These are phyloP conservation scores for Chaetomium olivaceum DNA, from an alignment of 2,329 filamentous ascomycete genomes.

Conservation along the genomic window DNA sequence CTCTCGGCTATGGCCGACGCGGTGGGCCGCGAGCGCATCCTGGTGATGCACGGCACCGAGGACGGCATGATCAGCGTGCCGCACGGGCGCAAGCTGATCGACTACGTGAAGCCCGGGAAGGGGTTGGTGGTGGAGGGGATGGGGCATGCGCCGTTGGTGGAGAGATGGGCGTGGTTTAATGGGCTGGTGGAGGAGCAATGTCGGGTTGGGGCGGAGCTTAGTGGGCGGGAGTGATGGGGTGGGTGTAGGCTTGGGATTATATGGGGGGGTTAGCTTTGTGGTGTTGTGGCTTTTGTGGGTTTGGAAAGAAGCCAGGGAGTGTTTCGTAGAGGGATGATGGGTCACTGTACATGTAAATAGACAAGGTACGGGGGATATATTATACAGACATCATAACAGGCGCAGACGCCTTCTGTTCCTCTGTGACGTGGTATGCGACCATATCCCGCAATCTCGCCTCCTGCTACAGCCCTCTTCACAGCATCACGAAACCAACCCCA, in stretches of 20 bases:
- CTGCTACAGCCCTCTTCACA: conserved; percentile 32
- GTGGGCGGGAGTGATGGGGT: conserved; percentile 25
- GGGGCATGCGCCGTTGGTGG: conserved; percentile 74
- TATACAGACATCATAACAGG: neutral
- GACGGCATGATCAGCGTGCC: conserved; percentile 77
- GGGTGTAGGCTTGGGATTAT: neutral
- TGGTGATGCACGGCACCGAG: conserved; percentile 72
- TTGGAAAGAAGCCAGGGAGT: neutral
- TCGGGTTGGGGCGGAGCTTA: conserved; percentile 52
- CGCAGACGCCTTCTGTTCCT: neutral
- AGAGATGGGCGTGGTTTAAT: conserved; percentile 71
- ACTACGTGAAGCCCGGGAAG: conserved; percentile 61
- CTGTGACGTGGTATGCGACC: neutral
- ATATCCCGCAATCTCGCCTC: no score
- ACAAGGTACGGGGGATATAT: neutral
- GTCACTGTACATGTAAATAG: neutral
- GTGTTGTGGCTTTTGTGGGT: no score
- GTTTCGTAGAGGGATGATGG: neutral
- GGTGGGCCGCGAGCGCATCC: conserved; percentile 72
- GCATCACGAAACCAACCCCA: conserved; percentile 87
- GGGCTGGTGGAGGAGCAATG: conserved; percentile 59
- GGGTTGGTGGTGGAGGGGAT: conserved; percentile 66
- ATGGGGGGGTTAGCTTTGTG: no score
- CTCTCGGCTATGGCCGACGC: conserved; percentile 64
- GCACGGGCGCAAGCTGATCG: conserved; percentile 69